These are phyloP conservation scores for Tetrapisispora phaffii DNA, from an alignment of 805 yeast species.

Conservation along the genomic window DNA sequence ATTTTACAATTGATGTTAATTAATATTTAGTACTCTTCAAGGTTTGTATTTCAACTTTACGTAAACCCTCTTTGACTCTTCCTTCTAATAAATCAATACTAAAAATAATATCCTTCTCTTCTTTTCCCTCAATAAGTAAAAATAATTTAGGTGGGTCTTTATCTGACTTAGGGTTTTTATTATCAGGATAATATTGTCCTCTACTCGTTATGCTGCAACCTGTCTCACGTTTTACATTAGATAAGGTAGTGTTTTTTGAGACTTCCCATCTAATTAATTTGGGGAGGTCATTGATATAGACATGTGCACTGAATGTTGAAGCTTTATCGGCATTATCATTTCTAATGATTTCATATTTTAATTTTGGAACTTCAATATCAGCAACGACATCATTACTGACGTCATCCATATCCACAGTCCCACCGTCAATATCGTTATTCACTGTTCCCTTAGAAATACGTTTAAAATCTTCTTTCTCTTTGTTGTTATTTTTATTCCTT, in stretches of 20 bases:
- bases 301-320: constrained; percentile 50
- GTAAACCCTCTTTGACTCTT: constrained; percentile 47
- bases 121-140: constrained; percentile 65
- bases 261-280: constrained; percentile 71
- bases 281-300: constrained; percentile 78
- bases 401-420: constrained; percentile 3
- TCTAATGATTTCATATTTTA: constrained; percentile 43
- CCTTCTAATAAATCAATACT: constrained; percentile 52
- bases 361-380: constrained; percentile 26
- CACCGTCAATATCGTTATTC: not conserved
- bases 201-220: constrained; percentile 70
- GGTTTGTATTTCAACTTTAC: constrained; percentile 38
- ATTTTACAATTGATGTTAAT: not conserved
- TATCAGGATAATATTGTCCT: constrained; percentile 66
- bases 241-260: constrained; percentile 53
- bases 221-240: constrained; percentile 58
- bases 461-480: constrained; percentile 11
- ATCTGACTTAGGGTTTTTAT: constrained; percentile 41
- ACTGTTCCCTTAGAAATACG: not conserved
- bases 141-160: constrained; percentile 66
- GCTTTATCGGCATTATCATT: constrained; percentile 49
- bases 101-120: constrained; percentile 44
- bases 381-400: constrained; percentile 1
- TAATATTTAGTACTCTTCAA: constrained; percentile 40
- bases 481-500: constrained; percentile 21